phyloP scores from a whole-genome alignment of 75 land plant genomes.

The Chamaecyparis obtusa region DNA sequence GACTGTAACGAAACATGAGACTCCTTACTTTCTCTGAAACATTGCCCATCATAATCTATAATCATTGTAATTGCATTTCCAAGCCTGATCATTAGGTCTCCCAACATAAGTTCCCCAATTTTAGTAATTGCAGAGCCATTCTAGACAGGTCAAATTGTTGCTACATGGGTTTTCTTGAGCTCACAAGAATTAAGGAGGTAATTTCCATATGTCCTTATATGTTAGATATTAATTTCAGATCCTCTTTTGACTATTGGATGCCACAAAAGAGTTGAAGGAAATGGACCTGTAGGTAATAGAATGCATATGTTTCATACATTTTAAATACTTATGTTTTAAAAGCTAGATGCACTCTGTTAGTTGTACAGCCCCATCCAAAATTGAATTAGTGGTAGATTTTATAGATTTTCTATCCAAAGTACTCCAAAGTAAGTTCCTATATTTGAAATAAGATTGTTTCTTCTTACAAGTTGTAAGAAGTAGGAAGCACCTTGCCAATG shows the following conservation, averaged over 20 bases:
- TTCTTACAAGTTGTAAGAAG: neutral
- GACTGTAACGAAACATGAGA: no score
- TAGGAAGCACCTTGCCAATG: neutral
- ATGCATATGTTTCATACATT: no score
- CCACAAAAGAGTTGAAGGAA: neutral
- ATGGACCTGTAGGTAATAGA: no score
- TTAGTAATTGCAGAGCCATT: neutral
- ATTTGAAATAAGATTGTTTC: neutral
- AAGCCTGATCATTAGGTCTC: neutral
- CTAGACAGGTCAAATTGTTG: neutral
- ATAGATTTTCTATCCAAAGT: neutral
- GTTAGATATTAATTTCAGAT: neutral
- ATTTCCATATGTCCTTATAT: neutral
- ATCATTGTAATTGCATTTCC: no score
- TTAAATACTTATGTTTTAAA: no score
- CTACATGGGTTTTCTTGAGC: neutral
- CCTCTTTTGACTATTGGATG: neutral
- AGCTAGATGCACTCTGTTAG: no score
- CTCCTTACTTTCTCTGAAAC: no score
- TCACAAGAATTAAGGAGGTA: neutral
- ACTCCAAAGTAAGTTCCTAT: neutral
- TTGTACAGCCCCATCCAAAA: no score
- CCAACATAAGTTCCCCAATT: neutral
- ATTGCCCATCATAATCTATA: no score
- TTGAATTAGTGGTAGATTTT: neutral